phyloP scores from a whole-genome alignment of 208 protist species.

The Leptomonas seymouri region DNA sequence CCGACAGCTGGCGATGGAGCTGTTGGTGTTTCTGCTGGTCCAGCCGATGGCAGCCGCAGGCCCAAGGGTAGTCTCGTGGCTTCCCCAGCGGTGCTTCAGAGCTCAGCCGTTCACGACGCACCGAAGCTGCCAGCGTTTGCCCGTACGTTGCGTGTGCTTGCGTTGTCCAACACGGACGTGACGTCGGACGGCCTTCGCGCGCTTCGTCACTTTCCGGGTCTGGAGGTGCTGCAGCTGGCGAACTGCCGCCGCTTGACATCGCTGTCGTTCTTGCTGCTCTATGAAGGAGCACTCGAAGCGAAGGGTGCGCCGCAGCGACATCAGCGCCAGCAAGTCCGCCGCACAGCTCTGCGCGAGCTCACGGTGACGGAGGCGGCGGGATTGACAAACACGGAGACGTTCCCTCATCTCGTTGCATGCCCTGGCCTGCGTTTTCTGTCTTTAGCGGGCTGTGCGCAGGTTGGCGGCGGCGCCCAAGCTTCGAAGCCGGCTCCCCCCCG shows the following conservation, averaged over 20 bases:
- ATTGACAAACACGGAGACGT: constrained; percentile 24
- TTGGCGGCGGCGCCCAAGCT: constrained; percentile 7
- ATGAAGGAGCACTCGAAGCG: not conserved
- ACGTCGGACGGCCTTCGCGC: constrained; percentile 35
- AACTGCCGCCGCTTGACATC: constrained; percentile 34
- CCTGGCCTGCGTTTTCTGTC: constrained; percentile 29
- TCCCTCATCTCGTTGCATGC: constrained; percentile 35
- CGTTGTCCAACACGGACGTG: constrained; percentile 50
- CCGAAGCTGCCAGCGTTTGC: constrained; percentile 35
- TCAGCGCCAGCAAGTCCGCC: not conserved
- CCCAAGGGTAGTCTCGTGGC: not conserved
- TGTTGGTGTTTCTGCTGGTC: not conserved
- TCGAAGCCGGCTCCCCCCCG: not conserved
- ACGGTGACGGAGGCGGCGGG: constrained; percentile 34
- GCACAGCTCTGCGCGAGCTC: constrained; percentile 34
- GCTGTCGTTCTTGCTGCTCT: constrained; percentile 38
- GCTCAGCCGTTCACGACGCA: not conserved
- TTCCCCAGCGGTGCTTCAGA: not conserved
- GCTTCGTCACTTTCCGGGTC: constrained; percentile 34
- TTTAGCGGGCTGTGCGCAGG: constrained; percentile 31
- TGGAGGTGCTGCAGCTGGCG: constrained; percentile 41
- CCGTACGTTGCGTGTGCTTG: constrained; percentile 35
- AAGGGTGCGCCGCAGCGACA: not conserved
- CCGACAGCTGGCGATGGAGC: not conserved
- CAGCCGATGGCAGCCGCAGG: not conserved